A percentile compares a stretch with the other conserved stretches of the same genome.
phyloP scores from a whole-genome alignment of 495 filamentous ascomycete species.

The Gamarada debralockiae region DNA sequence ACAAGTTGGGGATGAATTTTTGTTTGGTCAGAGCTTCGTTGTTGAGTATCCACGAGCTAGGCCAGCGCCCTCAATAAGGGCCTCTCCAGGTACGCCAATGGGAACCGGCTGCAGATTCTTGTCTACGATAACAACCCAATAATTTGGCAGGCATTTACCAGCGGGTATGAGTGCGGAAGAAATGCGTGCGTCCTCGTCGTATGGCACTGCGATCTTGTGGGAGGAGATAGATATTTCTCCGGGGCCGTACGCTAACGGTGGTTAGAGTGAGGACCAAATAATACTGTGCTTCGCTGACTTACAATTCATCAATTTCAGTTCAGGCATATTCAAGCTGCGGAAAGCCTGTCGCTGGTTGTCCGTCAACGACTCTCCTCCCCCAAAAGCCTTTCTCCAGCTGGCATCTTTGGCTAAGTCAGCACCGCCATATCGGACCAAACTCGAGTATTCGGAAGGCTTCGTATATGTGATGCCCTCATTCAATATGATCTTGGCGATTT shows the following conservation, averaged over 20 bases:
- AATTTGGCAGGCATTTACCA: too few species aligned
- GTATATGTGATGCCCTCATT: conserved; percentile 21
- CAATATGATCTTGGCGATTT: conserved; percentile 5
- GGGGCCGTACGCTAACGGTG: conserved; percentile 25
- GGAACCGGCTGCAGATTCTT: background rate
- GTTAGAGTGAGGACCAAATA: too few species aligned
- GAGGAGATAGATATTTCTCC: conserved; percentile 18
- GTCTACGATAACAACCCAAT: too few species aligned
- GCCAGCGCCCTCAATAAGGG: background rate
- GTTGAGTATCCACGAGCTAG: background rate
- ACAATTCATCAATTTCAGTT: conserved; percentile 16
- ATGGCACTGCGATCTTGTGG: background rate
- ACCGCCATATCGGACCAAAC: conserved; percentile 21
- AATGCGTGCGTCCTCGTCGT: too few species aligned
- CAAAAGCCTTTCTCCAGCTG: conserved; percentile 2
- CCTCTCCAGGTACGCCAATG: background rate
- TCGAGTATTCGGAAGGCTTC: conserved; percentile 17
- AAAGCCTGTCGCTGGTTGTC: background rate
- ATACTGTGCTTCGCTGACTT: too few species aligned
- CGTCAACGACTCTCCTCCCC: conserved; percentile 10
- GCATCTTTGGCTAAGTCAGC: background rate
- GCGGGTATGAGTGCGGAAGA: too few species aligned
- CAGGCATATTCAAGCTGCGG: background rate
- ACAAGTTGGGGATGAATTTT: background rate
- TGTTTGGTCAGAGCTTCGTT: background rate